Conservation (phyloP, 306 rosid genomes). For the Vicia faba region DNA sequence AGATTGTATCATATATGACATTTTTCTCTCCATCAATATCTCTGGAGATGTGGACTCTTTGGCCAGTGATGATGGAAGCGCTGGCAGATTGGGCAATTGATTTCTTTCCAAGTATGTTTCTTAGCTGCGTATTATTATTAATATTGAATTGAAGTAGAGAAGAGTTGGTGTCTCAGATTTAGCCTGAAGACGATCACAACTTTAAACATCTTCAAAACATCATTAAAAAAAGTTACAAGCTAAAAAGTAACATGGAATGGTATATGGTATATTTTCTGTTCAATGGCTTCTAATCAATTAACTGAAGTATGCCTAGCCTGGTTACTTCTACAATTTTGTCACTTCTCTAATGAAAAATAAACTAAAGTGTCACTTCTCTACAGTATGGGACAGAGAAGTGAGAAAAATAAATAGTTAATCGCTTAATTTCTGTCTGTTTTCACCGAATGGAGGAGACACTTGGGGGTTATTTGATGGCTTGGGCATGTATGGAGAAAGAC, state of each 20-base stretch:
- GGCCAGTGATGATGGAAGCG: constrained; percentile 97
- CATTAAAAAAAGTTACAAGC: constrained; percentile 12
- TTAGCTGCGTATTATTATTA: constrained; percentile 1
- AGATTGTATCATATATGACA: constrained; percentile 93
- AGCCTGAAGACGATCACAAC: neutral
- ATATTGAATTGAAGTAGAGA: constrained; percentile 1
- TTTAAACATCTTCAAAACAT: constrained; percentile 7
- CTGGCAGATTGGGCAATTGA: constrained; percentile 93
- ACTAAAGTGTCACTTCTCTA: no score
- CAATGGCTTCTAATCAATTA: neutral
- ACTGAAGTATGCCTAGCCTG: neutral
- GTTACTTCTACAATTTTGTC: neutral
- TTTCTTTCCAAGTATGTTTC: constrained; percentile 77
- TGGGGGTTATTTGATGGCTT: neutral
- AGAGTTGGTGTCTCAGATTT: constrained; percentile 8
- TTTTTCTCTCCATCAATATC: constrained; percentile 94
- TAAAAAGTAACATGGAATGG: neutral
- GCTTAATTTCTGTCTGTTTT: constrained; percentile 9
- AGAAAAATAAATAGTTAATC: neutral
- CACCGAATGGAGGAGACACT: neutral
- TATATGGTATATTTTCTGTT: constrained; percentile 19
- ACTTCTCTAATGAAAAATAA: no score
- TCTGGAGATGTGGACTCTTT: constrained; percentile 93
- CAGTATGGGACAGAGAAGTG: neutral
- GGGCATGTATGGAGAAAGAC: constrained; percentile 1